These are phyloP conservation scores for Chamaecyparis obtusa DNA, from an alignment of 75 land plant species.

Conservation along the genomic window DNA sequence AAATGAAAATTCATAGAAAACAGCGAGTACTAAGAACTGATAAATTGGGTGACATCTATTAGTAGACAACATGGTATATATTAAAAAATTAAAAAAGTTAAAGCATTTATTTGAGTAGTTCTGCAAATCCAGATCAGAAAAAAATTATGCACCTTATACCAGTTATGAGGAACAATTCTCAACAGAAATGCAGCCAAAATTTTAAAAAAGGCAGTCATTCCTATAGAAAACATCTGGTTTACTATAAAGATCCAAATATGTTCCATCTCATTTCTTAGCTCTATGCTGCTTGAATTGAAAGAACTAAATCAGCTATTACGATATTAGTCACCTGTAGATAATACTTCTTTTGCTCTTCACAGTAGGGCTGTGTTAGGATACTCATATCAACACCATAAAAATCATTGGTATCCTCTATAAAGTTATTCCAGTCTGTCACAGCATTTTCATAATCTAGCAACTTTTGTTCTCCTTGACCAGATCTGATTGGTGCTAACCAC, in stretches of 20 bases:
- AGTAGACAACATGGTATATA: neutral
- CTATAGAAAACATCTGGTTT: neutral
- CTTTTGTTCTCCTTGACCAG: conserved; percentile 79
- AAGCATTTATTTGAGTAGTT: neutral
- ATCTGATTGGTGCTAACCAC: conserved; percentile 92
- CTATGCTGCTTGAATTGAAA: neutral
- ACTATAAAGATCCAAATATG: neutral
- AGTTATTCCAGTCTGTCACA: conserved; percentile 81
- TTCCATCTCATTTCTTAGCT: neutral
- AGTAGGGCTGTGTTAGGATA: conserved; percentile 61
- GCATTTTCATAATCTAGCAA: conserved; percentile 66
- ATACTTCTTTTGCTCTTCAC: conserved; percentile 89
- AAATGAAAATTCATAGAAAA: too few species aligned
- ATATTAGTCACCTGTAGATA: conserved; percentile 68
- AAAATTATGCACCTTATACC: neutral
- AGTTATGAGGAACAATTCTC: neutral
- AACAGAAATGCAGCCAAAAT: neutral
- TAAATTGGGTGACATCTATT: neutral
- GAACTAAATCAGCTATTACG: too few species aligned
- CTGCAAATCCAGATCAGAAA: neutral
- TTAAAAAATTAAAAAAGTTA: neutral
- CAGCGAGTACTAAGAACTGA: neutral
- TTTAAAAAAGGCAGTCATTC: neutral
- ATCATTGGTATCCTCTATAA: conserved; percentile 57
- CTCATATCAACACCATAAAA: conserved; percentile 93